Conservation (phyloP, 345 rosid species). For the Laguncularia racemosa region DNA sequence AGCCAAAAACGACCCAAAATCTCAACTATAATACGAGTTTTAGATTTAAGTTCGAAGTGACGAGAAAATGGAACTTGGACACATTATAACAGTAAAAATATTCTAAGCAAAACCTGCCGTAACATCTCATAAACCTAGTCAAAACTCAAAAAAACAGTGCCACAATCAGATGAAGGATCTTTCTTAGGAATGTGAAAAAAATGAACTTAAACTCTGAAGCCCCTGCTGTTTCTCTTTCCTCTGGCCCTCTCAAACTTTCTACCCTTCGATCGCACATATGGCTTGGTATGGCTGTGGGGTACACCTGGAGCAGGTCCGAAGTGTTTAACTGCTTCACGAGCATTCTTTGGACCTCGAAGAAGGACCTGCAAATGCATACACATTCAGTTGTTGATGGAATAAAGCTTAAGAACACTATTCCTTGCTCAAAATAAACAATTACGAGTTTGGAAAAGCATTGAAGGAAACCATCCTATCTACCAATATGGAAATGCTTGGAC, state of each 20-base stretch:
- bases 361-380: conserved; percentile 32
- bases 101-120: too few species aligned
- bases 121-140: not conserved
- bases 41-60: too few species aligned
- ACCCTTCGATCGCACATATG: conserved; percentile 55
- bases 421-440: not conserved
- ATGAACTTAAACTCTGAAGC: conserved; percentile 48
- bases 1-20: too few species aligned
- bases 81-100: too few species aligned
- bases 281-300: conserved; percentile 71
- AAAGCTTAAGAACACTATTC: not conserved
- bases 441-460: too few species aligned
- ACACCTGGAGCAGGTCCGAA: conserved; percentile 84
- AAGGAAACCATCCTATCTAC: too few species aligned
- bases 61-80: too few species aligned
- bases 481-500: too few species aligned
- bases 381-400: too few species aligned
- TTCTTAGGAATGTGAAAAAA: not conserved
- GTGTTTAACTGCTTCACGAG: conserved; percentile 71
- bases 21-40: too few species aligned
- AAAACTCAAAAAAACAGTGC: not conserved
- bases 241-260: conserved; percentile 65
- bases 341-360: conserved; percentile 66
- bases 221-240: conserved; percentile 64
- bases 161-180: not conserved